Conservation (phyloP, 345 rosid species). For the Lepidium africanum region DNA sequence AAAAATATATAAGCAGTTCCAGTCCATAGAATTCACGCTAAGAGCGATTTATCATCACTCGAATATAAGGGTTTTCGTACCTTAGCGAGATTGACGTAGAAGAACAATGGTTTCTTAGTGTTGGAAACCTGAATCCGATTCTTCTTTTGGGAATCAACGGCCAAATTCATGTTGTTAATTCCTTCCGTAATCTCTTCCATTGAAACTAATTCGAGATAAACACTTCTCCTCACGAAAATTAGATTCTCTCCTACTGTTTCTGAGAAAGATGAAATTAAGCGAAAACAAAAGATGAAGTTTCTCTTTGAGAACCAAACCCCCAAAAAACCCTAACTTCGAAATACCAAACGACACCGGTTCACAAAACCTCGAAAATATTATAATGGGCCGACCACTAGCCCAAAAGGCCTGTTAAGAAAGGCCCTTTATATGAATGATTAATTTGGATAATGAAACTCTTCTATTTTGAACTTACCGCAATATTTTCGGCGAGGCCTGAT, state of each 20-base stretch:
- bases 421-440: too few relatives aligned
- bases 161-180: slow-evolving; percentile 45
- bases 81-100: slow-evolving; percentile 97
- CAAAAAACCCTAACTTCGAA: slow-evolving; percentile 25
- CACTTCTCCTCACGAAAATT: background rate
- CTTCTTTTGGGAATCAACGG: slow-evolving; percentile 54
- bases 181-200: slow-evolving; percentile 83
- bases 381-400: background rate
- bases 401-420: background rate
- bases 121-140: slow-evolving; percentile 92
- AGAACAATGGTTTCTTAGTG: slow-evolving; percentile 89
- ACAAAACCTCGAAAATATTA: too few relatives aligned
- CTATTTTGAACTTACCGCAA: too few relatives aligned
- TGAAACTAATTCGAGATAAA: background rate
- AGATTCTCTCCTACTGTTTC: slow-evolving; percentile 3
- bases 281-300: slow-evolving; percentile 15
- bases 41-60: background rate
- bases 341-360: background rate
- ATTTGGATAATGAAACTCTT: too few relatives aligned
- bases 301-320: slow-evolving; percentile 22
- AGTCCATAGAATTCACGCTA: background rate
- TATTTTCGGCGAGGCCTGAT: too few relatives aligned
- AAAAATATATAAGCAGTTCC: background rate
- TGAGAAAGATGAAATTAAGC: slow-evolving; percentile 8
- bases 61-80: slow-evolving; percentile 17